These are phyloP conservation scores for Ambrosia artemisiifolia DNA, from an alignment of 129 eudicot genomes.

Conservation along the genomic window DNA sequence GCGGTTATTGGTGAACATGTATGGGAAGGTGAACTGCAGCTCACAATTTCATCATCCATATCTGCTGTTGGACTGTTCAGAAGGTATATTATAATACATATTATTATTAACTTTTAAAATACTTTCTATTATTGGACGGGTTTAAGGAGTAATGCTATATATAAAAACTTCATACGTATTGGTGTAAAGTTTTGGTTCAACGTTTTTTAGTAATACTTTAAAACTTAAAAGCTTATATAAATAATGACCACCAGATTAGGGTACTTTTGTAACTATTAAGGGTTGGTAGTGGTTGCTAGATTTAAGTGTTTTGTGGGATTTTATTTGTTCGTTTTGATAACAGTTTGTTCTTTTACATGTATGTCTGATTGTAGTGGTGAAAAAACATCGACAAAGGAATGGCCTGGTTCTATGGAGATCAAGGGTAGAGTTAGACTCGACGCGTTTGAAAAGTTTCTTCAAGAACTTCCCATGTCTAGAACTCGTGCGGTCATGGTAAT, in stretches of 20 bases:
- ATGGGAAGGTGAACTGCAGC: constrained; percentile 78
- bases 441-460: constrained; percentile 76
- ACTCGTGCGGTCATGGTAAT: constrained; percentile 88
- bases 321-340: background rate
- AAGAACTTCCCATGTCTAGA: constrained; percentile 94
- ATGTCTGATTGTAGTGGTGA: constrained; percentile 59
- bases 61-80: constrained; percentile 52
- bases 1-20: constrained; percentile 34
- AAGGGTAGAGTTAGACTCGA: constrained; percentile 87
- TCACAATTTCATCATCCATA: constrained; percentile 55
- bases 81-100: constrained; percentile 37
- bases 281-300: too few species aligned
- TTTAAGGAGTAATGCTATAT: background rate
- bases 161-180: background rate
- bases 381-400: constrained; percentile 70
- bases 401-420: constrained; percentile 71
- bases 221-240: background rate
- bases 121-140: background rate
- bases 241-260: background rate
- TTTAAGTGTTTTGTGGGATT: background rate
- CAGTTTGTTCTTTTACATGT: constrained; percentile 3
- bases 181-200: background rate
- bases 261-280: background rate
- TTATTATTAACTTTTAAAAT: background rate
- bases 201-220: background rate